Conservation (phyloP, 2,329 filamentous ascomycete genomes). For the Colletotrichum acutatum region DNA sequence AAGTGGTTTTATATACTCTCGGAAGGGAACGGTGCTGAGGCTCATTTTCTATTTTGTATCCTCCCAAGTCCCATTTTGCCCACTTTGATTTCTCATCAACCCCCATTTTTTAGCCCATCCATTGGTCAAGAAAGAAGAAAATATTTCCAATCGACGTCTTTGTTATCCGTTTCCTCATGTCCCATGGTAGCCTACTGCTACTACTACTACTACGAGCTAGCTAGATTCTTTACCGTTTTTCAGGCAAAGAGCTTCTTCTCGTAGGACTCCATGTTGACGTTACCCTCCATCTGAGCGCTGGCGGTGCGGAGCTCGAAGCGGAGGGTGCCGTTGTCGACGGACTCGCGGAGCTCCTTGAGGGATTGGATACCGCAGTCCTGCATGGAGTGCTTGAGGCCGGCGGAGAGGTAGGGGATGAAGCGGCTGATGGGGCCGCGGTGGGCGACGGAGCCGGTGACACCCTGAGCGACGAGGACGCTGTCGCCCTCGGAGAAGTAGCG, state of each 20-base stretch:
- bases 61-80: neutral
- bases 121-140: neutral
- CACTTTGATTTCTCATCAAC: slow-evolving; percentile 11
- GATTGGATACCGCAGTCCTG: slow-evolving; percentile 94
- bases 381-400: slow-evolving; percentile 96
- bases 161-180: slow-evolving; percentile 21
- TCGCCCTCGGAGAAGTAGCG: slow-evolving; percentile 99
- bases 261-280: slow-evolving; percentile 98
- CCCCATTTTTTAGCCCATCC: neutral
- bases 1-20: slow-evolving; percentile 4
- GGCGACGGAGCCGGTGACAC: slow-evolving; percentile 88
- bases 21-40: neutral
- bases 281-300: slow-evolving; percentile 95
- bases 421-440: slow-evolving; percentile 89
- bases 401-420: slow-evolving; percentile 95
- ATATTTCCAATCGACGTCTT: slow-evolving; percentile 4
- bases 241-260: slow-evolving; percentile 99
- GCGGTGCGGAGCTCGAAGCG: slow-evolving; percentile 95
- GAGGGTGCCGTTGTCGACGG: slow-evolving; percentile 78
- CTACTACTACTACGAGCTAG: too few relatives aligned
- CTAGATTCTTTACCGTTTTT: slow-evolving; percentile 31
- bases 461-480: slow-evolving; percentile 93
- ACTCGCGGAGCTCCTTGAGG: slow-evolving; percentile 79
- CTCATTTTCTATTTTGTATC: neutral
- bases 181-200: neutral